Evolutionary conservation across 2,329 filamentous ascomycete genomes (phyloP), one percentile per base, ranked within the genome.

Genomic region (Arthrobotrys pseudoclavata): DNA sequence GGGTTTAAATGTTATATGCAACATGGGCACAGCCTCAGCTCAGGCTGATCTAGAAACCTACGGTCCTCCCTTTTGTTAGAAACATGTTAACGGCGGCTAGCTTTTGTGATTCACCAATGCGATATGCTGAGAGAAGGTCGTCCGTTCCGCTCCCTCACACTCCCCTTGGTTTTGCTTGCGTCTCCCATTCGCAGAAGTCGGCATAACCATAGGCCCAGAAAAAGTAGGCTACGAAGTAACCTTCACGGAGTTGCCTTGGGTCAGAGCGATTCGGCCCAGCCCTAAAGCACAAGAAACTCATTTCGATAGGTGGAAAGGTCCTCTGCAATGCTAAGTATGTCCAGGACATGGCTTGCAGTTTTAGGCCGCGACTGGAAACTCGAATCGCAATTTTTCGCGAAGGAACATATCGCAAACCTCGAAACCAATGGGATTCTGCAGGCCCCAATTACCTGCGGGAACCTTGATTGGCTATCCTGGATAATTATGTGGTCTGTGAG

Each of bases 11-110:
- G 40, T 48, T 60, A 63, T 47, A 70, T 70, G 67, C 55, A 70
- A 61, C 57, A 69, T 69, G 66, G 66, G 66, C 66, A 69, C 66
- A 69, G 52, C 52, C 67, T 63, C 45, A 62, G 50, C 67, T 53
- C 53, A 62, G 50, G 42, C 66, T 69, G 50, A 60, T 69, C 64
- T 45, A 40, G 42, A 52, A 69, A 29, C n/a, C 40, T 61, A 31
- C 42, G 18, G 47, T 13, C 48, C 15, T 53, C 67, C 45, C n/a
- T n/a, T n/a, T 37, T 47, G 53, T 50, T 61, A 13, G 40, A 69
- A 20, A 57, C 52, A 57, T 34, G 7, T 57, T 57, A 42, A 42
- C 55, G 45, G 67, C 67, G 67, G 67, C 67, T 70, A 70, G 15
- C 55, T 10, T 60, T 42, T 42, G 42, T 69, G 53, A 53, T 52